Base-by-base conservation (phyloP, 805 yeast genomes). In the Cyberlindnera petersonii region DNA sequence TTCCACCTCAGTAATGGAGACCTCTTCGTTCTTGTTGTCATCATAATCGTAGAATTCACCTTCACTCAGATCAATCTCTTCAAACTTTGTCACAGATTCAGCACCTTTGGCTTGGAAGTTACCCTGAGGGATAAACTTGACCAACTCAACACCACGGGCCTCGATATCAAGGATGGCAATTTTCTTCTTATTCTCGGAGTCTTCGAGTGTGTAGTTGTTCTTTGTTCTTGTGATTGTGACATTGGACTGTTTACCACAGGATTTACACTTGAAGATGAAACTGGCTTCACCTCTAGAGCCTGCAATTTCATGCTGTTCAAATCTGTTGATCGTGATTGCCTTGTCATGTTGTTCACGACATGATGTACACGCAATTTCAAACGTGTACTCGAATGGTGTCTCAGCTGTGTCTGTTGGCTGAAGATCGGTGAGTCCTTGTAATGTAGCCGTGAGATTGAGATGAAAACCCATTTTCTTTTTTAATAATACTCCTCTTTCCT, bases 11-110 rank as follows among this genome's bases (percentile, higher is more conserved):
- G 84, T 78, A 13, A 93, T 73, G 17, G 89, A 77, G 15, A 88
- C 96, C 60, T 91, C 97, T 30, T 68, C 75, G 10, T 77, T 75
- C 7, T 83, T 80, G 48, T 79, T 75, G 40, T 93, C 98, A 59
- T 93, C 98, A 56, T 89, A 93, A 53, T 93, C 98, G 57, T 81
- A 93, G 89, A 96, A 89, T 57, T 93, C 98, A 37, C 76, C 79
- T 19, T 86, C 96, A 26, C 69, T 74, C 21, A 88, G 65, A 40
- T 83, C 93, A 19, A 87, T 73, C 21, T 83, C 86, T 6, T 55
- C 55, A 53, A 84, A 86, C 37, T 57, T 60, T 9, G 82, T 68
- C 10, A 64, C 60, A 3, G 75, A 58, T 11, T 74, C 79, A 6
- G 63, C 68, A 10, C 85, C 84, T 28, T 55, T 63, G 39, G 83